These are phyloP conservation scores for Suillus subalutaceus DNA, from an alignment of 768 basidiomycete genomes.

Conservation along the genomic window DNA sequence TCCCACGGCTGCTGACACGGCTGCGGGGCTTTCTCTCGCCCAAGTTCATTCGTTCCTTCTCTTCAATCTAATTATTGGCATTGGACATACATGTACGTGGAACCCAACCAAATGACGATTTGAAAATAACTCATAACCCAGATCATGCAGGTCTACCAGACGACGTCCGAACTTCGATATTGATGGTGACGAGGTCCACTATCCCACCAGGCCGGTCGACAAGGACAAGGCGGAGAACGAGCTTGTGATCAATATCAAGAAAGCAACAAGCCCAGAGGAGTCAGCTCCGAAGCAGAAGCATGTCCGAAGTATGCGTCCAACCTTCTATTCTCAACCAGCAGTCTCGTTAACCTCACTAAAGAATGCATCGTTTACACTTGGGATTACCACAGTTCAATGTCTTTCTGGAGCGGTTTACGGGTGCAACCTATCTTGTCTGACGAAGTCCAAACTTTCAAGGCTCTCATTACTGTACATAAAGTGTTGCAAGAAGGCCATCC, in stretches of 20 bases:
- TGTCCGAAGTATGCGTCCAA: slow-evolving; percentile 80
- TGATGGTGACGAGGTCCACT: slow-evolving; percentile 83
- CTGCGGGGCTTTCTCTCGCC: slow-evolving; percentile 2
- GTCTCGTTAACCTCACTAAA: slow-evolving; percentile 36
- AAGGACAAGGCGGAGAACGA: slow-evolving; percentile 98
- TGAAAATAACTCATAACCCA: slow-evolving; percentile 7
- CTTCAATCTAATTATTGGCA: slow-evolving; percentile 13
- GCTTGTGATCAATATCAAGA: slow-evolving; percentile 94
- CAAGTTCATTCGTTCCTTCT: background rate
- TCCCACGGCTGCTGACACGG: slow-evolving; percentile 1
- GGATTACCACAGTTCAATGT: slow-evolving; percentile 98
- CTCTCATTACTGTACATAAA: slow-evolving; percentile 96
- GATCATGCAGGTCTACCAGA: slow-evolving; percentile 33
- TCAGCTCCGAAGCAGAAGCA: slow-evolving; percentile 99
- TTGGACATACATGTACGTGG: slow-evolving; percentile 11
- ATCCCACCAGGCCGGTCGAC: slow-evolving; percentile 96
- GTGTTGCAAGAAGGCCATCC: slow-evolving; percentile 98
- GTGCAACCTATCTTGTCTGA: slow-evolving; percentile 97
- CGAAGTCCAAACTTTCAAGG: slow-evolving; percentile 98
- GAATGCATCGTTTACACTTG: slow-evolving; percentile 99
- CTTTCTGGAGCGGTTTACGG: slow-evolving; percentile 96
- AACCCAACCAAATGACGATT: slow-evolving; percentile 11
- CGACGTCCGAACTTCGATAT: slow-evolving; percentile 56
- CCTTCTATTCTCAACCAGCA: slow-evolving; percentile 14
- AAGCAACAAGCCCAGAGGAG: slow-evolving; percentile 95